phyloP scores from a whole-genome alignment of 176 grass and related monocot species.

The Rhipidocladum racemiflorum region DNA sequence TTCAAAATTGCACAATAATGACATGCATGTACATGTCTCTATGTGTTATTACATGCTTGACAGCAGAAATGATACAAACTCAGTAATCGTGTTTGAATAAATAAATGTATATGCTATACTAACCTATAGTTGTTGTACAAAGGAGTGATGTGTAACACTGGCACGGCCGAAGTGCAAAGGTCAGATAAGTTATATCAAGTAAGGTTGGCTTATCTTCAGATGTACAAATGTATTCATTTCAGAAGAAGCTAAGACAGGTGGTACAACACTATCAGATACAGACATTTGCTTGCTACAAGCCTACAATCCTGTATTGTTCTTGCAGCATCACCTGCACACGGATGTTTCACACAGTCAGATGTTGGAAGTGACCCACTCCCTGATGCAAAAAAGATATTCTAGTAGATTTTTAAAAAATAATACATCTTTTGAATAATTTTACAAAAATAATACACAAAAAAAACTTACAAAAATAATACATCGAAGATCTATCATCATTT shows the following conservation, averaged over 20 bases:
- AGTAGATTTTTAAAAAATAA: too few relatives aligned
- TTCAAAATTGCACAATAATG: neutral
- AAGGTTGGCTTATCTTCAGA: slow-evolving; percentile 5
- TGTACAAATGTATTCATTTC: slow-evolving; percentile 13
- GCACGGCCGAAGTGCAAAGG: neutral
- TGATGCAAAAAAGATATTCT: neutral
- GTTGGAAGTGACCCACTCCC: neutral
- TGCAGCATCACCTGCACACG: slow-evolving; percentile 45
- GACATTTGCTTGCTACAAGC: slow-evolving; percentile 26
- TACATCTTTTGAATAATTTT: too few relatives aligned
- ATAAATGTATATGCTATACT: slow-evolving; percentile 11
- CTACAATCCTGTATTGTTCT: slow-evolving; percentile 12
- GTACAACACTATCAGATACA: slow-evolving; percentile 30
- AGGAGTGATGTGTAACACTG: neutral
- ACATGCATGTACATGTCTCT: neutral
- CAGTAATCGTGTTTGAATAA: slow-evolving; percentile 4
- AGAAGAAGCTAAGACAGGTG: neutral
- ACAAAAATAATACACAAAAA: too few relatives aligned
- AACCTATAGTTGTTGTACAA: slow-evolving; percentile 33
- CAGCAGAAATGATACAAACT: slow-evolving; percentile 10
- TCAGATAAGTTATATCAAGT: slow-evolving; percentile 11
- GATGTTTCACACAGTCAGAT: slow-evolving; percentile 13
- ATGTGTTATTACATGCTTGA: neutral
- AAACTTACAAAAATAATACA: too few relatives aligned
- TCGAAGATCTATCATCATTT: too few relatives aligned